Evolutionary conservation across 495 filamentous ascomycete species (phyloP), one percentile per base, ranked within the genome.

Genomic region (Neurospora hispaniola): DNA sequence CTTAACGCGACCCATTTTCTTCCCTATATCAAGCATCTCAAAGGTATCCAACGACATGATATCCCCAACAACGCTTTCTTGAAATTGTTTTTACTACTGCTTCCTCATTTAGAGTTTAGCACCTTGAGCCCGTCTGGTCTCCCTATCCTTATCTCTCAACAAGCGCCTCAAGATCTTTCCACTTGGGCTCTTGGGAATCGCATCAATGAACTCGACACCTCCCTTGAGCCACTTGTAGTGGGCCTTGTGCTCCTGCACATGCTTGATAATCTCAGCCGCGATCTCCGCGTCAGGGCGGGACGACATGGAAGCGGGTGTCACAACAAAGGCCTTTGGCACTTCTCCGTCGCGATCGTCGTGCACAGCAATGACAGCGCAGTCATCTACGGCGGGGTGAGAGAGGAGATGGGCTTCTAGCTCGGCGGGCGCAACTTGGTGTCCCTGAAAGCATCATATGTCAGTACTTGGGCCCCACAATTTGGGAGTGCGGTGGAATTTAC

Each of bases 341-440:
- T 97, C 94, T 62, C 93, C 93, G 14, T 91, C 89, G 2, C 84
- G 81, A 39, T 92, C 90, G 77, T 96, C 90, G 0, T 89, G 92
- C 11, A 96, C 85, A 16, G 89, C 90, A 74, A 97, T 94, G 12
- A 97, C 93, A 40, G 93, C 91, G 75, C 90, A 93, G 79, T 97
- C 94, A 38, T 90, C 88, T 18, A 97, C 94, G 39, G 87, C 85
- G 0, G 92, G 90, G 78, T 97, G 93, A 7, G 90, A 89, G 46
- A 97, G 90, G 14, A 97, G 86, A 76, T 96, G 93, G 20, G 93
- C 91, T 84, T 97, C 94, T 0, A 97, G 88, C 76, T 97, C 94
- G 18, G 94, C 94, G 4, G 94, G 94, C 4, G 94, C 93, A 42
- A 97, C 94, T 92, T 97, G 94, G 44, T 92, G 84, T 70, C 92